Evolutionary conservation across 2,329 filamentous ascomycete genomes (phyloP).

Genomic region (Uncinocarpus reesii): DNA sequence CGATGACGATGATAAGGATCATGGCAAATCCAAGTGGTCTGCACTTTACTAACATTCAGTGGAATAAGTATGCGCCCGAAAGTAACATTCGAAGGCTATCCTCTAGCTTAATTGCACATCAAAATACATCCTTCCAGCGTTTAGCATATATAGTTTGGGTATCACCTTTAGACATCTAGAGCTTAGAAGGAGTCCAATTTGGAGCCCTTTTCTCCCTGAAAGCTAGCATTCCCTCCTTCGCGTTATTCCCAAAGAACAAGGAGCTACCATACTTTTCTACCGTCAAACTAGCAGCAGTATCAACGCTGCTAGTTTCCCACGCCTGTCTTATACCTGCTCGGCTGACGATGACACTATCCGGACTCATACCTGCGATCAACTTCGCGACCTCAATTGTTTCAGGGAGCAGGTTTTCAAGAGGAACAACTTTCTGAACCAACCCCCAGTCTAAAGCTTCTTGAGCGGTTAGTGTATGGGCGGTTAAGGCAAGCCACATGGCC

Average conservation of each 20-base stretch:
- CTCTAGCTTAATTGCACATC: too few species aligned
- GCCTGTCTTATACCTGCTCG: slow-evolving; percentile 58
- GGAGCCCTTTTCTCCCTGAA: slow-evolving; percentile 82
- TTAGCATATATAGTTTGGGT: not conserved
- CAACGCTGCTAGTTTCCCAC: slow-evolving; percentile 57
- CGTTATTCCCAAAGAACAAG: slow-evolving; percentile 73
- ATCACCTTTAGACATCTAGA: slow-evolving; percentile 24
- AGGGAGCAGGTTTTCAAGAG: slow-evolving; percentile 57
- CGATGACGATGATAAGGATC: too few species aligned
- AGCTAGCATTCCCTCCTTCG: slow-evolving; percentile 74
- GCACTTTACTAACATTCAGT: too few species aligned
- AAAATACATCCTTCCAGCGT: too few species aligned
- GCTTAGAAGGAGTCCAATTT: slow-evolving; percentile 66
- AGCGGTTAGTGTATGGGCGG: slow-evolving; percentile 51
- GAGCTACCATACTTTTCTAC: slow-evolving; percentile 73
- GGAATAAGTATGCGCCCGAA: too few species aligned
- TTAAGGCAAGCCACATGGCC: slow-evolving; percentile 60
- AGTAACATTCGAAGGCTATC: too few species aligned
- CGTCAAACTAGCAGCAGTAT: slow-evolving; percentile 64
- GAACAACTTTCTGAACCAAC: slow-evolving; percentile 54
- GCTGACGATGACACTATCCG: slow-evolving; percentile 61
- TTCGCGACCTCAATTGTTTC: slow-evolving; percentile 55
- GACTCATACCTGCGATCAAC: slow-evolving; percentile 53
- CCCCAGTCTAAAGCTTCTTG: slow-evolving; percentile 53
- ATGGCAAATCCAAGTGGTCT: too few species aligned